A percentile compares a stretch with the other conserved stretches of the same genome.
Conservation (phyloP, 1,139 yeast genomes). For the Scheffersomyces segobiensis region DNA sequence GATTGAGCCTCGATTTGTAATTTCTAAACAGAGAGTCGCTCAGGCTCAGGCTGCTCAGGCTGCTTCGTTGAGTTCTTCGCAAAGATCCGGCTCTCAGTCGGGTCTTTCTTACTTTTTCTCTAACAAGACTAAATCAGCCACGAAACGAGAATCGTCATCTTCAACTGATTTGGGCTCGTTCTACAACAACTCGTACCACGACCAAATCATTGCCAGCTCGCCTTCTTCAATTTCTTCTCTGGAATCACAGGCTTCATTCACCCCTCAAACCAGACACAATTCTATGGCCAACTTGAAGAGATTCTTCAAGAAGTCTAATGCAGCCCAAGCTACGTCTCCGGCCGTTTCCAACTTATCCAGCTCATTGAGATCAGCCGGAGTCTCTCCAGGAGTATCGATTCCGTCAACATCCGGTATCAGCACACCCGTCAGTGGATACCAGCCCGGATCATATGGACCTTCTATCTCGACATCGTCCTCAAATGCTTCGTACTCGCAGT, state of each 20-base stretch:
- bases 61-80: slow-evolving; percentile 32
- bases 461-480: slow-evolving; percentile 34
- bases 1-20: slow-evolving; percentile 71
- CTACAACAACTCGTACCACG: slow-evolving; percentile 44
- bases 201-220: slow-evolving; percentile 32
- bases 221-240: slow-evolving; percentile 42
- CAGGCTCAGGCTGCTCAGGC: slow-evolving; percentile 50
- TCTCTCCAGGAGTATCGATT: slow-evolving; percentile 12
- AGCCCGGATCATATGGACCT: slow-evolving; percentile 15
- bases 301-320: slow-evolving; percentile 54
- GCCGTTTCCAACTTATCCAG: slow-evolving; percentile 41
- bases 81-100: slow-evolving; percentile 45
- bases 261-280: slow-evolving; percentile 50
- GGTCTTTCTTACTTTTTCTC: slow-evolving; percentile 50
- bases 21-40: slow-evolving; percentile 70
- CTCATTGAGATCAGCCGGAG: slow-evolving; percentile 32
- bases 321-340: slow-evolving; percentile 26
- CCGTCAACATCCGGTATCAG: slow-evolving; percentile 13
- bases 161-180: slow-evolving; percentile 48
- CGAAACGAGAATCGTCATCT: slow-evolving; percentile 23
- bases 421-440: slow-evolving; percentile 16
- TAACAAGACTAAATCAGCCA: slow-evolving; percentile 30
- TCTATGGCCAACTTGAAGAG: slow-evolving; percentile 74
- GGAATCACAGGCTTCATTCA: slow-evolving; percentile 25
- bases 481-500: slow-evolving; percentile 35